These are phyloP conservation scores for Acanthamoeba healyi DNA, from an alignment of 208 protist species.

Conservation along the genomic window DNA sequence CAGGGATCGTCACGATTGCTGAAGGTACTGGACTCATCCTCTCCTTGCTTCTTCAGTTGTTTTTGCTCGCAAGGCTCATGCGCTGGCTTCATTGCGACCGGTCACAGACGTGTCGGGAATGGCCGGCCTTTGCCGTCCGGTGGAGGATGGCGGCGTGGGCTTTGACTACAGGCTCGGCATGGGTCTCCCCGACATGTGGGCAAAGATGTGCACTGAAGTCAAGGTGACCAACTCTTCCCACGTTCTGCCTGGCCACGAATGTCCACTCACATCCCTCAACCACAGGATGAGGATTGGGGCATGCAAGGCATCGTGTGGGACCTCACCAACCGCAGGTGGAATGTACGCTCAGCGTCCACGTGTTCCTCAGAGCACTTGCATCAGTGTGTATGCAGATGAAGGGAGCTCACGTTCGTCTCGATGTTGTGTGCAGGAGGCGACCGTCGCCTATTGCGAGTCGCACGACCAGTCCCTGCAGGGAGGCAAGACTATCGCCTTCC, in stretches of 20 bases:
- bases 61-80: not conserved
- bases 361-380: too few species aligned
- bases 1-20: conserved; percentile 88
- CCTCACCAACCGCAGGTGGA: conserved; percentile 89
- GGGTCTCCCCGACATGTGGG: conserved; percentile 94
- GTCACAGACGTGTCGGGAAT: conserved; percentile 90
- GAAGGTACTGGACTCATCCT: conserved; percentile 77
- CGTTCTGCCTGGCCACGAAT: not conserved
- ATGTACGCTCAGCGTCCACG: conserved; percentile 42
- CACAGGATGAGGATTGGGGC: conserved; percentile 92
- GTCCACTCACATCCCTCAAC: too few species aligned
- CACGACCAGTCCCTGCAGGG: conserved; percentile 96
- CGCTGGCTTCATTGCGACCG: not conserved
- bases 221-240: not conserved
- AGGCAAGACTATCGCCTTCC: conserved; percentile 95
- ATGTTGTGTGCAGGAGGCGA: conserved; percentile 91
- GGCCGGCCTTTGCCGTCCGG: conserved; percentile 89
- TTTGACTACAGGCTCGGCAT: conserved; percentile 95
- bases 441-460: conserved; percentile 93
- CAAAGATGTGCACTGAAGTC: conserved; percentile 76
- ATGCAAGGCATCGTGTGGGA: conserved; percentile 89
- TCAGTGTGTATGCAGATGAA: conserved; percentile 34
- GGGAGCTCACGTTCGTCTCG: too few species aligned
- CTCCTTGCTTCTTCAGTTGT: not conserved
- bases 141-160: conserved; percentile 93